These are phyloP conservation scores for Torrubiella hemipterigena DNA, from an alignment of 2,329 filamentous ascomycete species.

Conservation along the genomic window DNA sequence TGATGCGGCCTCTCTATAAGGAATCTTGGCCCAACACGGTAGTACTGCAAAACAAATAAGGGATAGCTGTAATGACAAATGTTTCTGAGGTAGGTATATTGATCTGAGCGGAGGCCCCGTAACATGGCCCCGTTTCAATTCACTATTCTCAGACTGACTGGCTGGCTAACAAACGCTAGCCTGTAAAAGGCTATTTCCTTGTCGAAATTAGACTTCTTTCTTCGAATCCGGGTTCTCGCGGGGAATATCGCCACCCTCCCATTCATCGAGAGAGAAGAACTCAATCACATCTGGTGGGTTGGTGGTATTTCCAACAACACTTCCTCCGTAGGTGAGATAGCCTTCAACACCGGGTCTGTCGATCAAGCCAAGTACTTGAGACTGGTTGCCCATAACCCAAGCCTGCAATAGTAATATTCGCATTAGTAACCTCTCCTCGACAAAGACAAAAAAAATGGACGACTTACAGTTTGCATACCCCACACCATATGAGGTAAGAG, in stretches of 20 bases:
- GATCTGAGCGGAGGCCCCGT: no score
- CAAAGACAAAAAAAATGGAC: neutral
- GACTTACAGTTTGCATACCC: neutral
- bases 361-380: conserved; percentile 1
- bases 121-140: no score
- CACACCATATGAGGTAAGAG: conserved; percentile 1
- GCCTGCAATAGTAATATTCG: neutral
- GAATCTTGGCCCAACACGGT: no score
- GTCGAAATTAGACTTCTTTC: neutral
- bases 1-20: no score
- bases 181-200: no score
- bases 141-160: no score
- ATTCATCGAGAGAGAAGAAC: conserved; percentile 1
- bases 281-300: conserved; percentile 1
- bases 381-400: neutral
- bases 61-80: no score
- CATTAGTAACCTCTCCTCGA: neutral
- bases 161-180: no score
- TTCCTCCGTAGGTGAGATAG: conserved; percentile 1
- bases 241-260: neutral
- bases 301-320: neutral
- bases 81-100: no score
- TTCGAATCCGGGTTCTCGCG: neutral
- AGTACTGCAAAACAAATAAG: no score
- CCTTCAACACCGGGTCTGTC: neutral